A percentile compares a stretch with the other conserved stretches of the same genome.
phyloP scores from a whole-genome alignment of 306 rosid genomes.

The Vigna unguiculata region DNA sequence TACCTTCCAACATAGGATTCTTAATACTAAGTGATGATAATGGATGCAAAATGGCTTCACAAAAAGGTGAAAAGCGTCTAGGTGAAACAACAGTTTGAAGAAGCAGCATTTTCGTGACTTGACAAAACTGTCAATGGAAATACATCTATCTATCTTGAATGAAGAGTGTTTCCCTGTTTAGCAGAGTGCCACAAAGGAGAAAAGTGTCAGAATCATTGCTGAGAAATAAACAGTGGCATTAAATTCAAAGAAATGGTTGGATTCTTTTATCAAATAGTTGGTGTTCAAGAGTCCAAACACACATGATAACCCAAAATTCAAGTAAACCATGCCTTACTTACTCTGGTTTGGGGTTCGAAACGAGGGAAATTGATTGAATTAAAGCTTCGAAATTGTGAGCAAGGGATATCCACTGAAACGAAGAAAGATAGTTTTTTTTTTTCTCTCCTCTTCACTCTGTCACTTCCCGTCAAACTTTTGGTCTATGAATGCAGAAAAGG shows the following conservation, averaged over 20 bases:
- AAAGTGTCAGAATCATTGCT: constrained; percentile 1
- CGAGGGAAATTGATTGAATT: neutral
- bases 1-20: constrained; percentile 27
- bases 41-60: constrained; percentile 30
- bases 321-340: neutral
- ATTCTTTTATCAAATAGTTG: constrained; percentile 44
- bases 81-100: constrained; percentile 49
- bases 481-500: neutral
- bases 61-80: constrained; percentile 42
- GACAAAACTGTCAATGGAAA: constrained; percentile 29
- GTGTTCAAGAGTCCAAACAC: constrained; percentile 30
- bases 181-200: neutral
- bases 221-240: constrained; percentile 4
- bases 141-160: constrained; percentile 20
- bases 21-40: constrained; percentile 39
- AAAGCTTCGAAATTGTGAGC: constrained; percentile 1
- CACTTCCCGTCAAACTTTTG: neutral
- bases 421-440: neutral
- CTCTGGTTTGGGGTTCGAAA: neutral
- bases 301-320: neutral
- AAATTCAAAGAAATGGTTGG: constrained; percentile 15
- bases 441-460: constrained; percentile 12
- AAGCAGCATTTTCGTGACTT: constrained; percentile 46
- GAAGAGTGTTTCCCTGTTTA: neutral
- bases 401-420: neutral